Evolutionary conservation across 1,139 yeast species (phyloP), one percentile per base, ranked within the genome.

Genomic region (Lodderomyces oxycetoniae): DNA sequence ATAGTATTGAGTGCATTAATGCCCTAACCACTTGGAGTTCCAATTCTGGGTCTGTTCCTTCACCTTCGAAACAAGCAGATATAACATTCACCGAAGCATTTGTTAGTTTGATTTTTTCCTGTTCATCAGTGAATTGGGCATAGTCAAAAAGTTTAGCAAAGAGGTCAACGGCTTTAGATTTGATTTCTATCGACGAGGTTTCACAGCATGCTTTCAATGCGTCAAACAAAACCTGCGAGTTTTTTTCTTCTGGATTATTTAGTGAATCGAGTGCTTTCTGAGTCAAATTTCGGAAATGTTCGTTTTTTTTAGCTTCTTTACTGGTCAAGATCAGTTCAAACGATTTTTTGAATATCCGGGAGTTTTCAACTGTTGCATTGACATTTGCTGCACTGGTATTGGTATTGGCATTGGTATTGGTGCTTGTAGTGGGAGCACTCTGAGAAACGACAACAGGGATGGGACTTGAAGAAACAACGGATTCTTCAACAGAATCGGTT

Each of bases 1-100:
- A 76, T 29, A 89, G 66, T 12, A 89, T 83, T 39, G 95, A 89
- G 42, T 91, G 88, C 60, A 91, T 81, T 37, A 93, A 69, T 0
- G 96, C 96, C 50, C 95, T 78, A 22, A 89, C 84, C 12, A 91
- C 91, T 59, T 93, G 98, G 36, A 91, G 62, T 61, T 93, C 98
- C 27, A 93, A 79, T 42, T 75, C 80, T 11, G 85, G 80, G 52
- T 89, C 95, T 0, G 97, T 87, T 2, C 88, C 87, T 55, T 89
- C 97, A 17, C 95, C 95, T 41, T 82, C 87, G 56, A 86, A 89
- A 45, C 95, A 85, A 14, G 83, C 79, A 26, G 94, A 77, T 20
- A 89, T 86, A 9, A 88, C 83, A 43, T 83, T 83, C 19, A 93
- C 84, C 1, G 95, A 88, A 13, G 84, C 84, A 50, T 88, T 95